phyloP scores from a whole-genome alignment of 108 stramenopile species.

The Mayamaea pseudoterrestris region DNA sequence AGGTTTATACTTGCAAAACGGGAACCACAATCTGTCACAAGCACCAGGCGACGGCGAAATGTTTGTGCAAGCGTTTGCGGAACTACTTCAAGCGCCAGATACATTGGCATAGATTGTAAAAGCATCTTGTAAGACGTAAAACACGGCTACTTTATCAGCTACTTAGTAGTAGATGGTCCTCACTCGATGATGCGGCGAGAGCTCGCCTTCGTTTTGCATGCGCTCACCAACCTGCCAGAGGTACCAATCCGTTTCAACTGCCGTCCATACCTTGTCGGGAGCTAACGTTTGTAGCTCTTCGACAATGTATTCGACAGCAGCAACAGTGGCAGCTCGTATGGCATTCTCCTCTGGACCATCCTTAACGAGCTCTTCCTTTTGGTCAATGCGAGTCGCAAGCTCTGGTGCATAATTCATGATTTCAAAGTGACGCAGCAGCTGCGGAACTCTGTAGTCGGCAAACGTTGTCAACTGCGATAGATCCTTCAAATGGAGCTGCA shows the following conservation, averaged over 20 bases:
- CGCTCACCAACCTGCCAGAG: conserved; percentile 77
- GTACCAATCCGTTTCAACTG: conserved; percentile 81
- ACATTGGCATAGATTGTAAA: too few relatives aligned
- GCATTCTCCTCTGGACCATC: conserved; percentile 66
- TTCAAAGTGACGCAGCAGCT: conserved; percentile 60
- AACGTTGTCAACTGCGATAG: conserved; percentile 69
- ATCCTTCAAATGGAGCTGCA: conserved; percentile 19
- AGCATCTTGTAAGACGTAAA: too few relatives aligned
- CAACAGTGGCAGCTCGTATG: conserved; percentile 81
- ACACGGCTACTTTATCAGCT: too few relatives aligned
- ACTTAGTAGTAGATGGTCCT: conserved; percentile 68
- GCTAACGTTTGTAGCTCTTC: conserved; percentile 11
- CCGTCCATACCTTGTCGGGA: conserved; percentile 27
- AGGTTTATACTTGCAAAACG: conserved; percentile 34
- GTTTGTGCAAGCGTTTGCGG: conserved; percentile 52
- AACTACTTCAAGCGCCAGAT: conserved; percentile 4
- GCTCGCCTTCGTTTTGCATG: conserved; percentile 37
- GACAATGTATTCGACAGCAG: conserved; percentile 76
- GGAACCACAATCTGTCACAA: conserved; percentile 71
- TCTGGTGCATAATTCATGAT: conserved; percentile 52
- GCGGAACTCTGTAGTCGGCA: conserved; percentile 90
- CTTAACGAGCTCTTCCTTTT: conserved; percentile 23
- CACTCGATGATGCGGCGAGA: conserved; percentile 65
- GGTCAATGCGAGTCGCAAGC: conserved; percentile 48
- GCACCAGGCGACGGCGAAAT: conserved; percentile 24